Percentiles rank a stretch among this genome's conserved stretches.
Evolutionary conservation across 805 yeast species (phyloP).

Genomic region (Priceomyces castillae): DNA sequence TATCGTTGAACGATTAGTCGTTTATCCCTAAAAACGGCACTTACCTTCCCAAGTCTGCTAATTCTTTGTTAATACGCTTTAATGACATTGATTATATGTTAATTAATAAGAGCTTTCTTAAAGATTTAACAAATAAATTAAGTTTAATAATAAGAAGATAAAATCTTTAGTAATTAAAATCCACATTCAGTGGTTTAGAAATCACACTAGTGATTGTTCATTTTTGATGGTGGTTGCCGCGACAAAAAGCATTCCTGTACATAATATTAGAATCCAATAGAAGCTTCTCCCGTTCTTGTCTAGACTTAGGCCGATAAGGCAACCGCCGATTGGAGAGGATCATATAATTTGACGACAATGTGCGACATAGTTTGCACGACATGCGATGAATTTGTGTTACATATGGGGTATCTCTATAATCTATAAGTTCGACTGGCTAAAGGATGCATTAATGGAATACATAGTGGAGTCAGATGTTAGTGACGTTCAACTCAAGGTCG

Average conservation of each 20-base stretch:
- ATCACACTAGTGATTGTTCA: slow-evolving; percentile 4
- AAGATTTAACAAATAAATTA: neutral
- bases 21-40: slow-evolving; percentile 31
- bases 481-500: slow-evolving; percentile 12
- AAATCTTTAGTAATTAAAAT: neutral
- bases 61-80: slow-evolving; percentile 94
- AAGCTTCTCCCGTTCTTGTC: neutral
- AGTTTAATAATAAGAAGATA: neutral
- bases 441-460: neutral
- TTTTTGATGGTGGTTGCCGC: slow-evolving; percentile 3
- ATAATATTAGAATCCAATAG: slow-evolving; percentile 1
- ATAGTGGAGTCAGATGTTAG: slow-evolving; percentile 9
- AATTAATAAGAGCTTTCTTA: neutral
- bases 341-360: neutral
- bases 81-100: slow-evolving; percentile 62
- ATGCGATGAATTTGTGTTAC: neutral
- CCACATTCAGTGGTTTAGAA: neutral
- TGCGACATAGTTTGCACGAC: neutral
- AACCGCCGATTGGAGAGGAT: neutral
- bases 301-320: neutral
- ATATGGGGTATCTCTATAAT: neutral
- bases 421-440: neutral
- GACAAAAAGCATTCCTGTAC: neutral
- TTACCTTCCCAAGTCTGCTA: slow-evolving; percentile 90
- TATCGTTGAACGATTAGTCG: neutral